Evolutionary conservation across 768 basidiomycete species (phyloP).

Genomic region (Fomitopsis pulvina): DNA sequence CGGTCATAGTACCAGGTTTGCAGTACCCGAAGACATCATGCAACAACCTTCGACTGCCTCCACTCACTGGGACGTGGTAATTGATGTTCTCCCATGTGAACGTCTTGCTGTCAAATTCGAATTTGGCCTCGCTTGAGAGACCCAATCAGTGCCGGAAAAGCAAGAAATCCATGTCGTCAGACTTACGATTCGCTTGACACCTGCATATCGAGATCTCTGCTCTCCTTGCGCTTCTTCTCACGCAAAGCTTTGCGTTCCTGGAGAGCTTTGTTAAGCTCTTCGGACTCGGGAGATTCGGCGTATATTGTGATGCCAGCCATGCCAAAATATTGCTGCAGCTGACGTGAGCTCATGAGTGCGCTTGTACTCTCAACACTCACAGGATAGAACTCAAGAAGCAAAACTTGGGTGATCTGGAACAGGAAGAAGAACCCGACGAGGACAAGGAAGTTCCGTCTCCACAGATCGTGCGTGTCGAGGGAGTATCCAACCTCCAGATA

Average conservation of each 20-base stretch:
- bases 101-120: conserved; percentile 33
- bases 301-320: conserved; percentile 47
- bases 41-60: conserved; percentile 54
- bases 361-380: conserved; percentile 29
- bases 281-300: conserved; percentile 50
- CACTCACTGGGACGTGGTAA: conserved; percentile 67
- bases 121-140: not conserved
- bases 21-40: conserved; percentile 77
- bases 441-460: conserved; percentile 66
- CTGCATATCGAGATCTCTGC: conserved; percentile 8
- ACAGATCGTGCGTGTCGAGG: conserved; percentile 44
- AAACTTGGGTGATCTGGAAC: conserved; percentile 63
- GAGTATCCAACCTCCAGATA: conserved; percentile 59
- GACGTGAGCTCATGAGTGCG: conserved; percentile 10
- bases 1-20: conserved; percentile 82
- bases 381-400: conserved; percentile 60
- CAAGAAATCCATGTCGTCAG: not conserved
- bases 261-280: conserved; percentile 46
- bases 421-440: conserved; percentile 61
- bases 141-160: not conserved
- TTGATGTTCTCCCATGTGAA: conserved; percentile 83
- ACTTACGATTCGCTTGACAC: not conserved
- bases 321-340: conserved; percentile 42
- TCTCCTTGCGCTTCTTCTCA: conserved; percentile 10
- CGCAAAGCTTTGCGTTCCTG: conserved; percentile 45